Percentiles rank a stretch among this genome's conserved stretches.
Conservation (phyloP, 2,329 filamentous ascomycete species). For the Knoxdaviesia capensis region DNA sequence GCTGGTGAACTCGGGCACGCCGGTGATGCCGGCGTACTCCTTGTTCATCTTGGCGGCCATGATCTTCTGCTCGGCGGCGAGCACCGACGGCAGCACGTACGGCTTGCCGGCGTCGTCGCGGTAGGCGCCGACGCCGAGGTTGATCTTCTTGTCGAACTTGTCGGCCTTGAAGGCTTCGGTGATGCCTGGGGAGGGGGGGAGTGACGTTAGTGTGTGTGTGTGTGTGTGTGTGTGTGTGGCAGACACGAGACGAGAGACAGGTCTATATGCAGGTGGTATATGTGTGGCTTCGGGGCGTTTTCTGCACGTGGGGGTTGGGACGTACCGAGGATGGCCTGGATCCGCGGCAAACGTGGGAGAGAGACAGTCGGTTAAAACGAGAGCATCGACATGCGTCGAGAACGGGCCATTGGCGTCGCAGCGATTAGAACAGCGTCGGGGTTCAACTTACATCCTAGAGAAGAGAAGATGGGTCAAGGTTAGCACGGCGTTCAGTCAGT, state of each 20-base stretch:
- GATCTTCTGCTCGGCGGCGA: slow-evolving; percentile 72
- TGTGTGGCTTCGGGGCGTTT: no score
- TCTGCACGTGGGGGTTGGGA: slow-evolving; percentile 5
- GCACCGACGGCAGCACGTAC: slow-evolving; percentile 88
- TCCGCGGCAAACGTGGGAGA: not conserved
- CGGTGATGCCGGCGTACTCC: slow-evolving; percentile 96
- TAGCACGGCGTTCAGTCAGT: not conserved
- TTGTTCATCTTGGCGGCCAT: slow-evolving; percentile 67
- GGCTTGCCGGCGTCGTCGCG: slow-evolving; percentile 96
- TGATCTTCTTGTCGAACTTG: slow-evolving; percentile 86
- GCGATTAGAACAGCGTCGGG: not conserved
- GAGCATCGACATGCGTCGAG: not conserved
- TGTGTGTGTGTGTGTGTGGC: slow-evolving; percentile 5
- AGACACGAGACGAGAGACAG: slow-evolving; percentile 1
- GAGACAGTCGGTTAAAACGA: not conserved
- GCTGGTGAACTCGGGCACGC: slow-evolving; percentile 83
- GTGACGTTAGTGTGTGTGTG: slow-evolving; percentile 5
- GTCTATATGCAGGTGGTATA: slow-evolving; percentile 1
- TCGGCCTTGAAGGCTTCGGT: slow-evolving; percentile 99
- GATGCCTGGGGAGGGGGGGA: slow-evolving; percentile 35
- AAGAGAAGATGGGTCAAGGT: not conserved
- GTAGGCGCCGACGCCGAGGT: slow-evolving; percentile 95
- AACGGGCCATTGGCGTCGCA: slow-evolving; percentile 4
- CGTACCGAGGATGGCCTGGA: slow-evolving; percentile 58
- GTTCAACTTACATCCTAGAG: slow-evolving; percentile 2